Evolutionary conservation across 1,284 basidiomycete genomes (phyloP).

Genomic region (Trichosporon sp.): DNA sequence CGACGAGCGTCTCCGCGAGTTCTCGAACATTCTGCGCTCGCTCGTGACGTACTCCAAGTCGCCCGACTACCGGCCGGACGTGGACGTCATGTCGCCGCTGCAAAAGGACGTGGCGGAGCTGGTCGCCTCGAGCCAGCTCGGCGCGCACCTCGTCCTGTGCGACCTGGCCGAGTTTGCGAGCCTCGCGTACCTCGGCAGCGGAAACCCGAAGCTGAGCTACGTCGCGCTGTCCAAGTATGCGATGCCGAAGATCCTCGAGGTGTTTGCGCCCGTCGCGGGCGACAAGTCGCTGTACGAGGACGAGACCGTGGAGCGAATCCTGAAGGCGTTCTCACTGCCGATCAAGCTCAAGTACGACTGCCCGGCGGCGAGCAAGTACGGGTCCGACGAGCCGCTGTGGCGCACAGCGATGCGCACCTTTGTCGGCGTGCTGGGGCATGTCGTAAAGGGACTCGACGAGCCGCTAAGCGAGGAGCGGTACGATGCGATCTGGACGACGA

Average conservation of each 20-base stretch:
- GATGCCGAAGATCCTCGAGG: slow-evolving; percentile 74
- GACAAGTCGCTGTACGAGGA: slow-evolving; percentile 60
- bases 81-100: slow-evolving; percentile 75
- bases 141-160: slow-evolving; percentile 67
- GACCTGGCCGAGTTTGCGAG: slow-evolving; percentile 81
- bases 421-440: slow-evolving; percentile 23
- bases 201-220: slow-evolving; percentile 67
- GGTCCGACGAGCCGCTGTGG: slow-evolving; percentile 81
- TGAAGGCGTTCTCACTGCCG: slow-evolving; percentile 83
- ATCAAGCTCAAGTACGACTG: slow-evolving; percentile 94
- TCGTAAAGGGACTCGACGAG: slow-evolving; percentile 18
- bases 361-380: slow-evolving; percentile 76
- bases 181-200: slow-evolving; percentile 72
- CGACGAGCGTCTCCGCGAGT: slow-evolving; percentile 61
- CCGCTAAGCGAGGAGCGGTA: slow-evolving; percentile 60
- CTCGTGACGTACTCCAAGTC: slow-evolving; percentile 76
- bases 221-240: slow-evolving; percentile 77
- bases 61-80: slow-evolving; percentile 79
- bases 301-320: slow-evolving; percentile 73
- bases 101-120: slow-evolving; percentile 69
- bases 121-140: slow-evolving; percentile 57
- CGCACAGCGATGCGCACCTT: slow-evolving; percentile 57
- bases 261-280: slow-evolving; percentile 52
- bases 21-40: slow-evolving; percentile 74
- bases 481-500: slow-evolving; percentile 76